Base-by-base conservation (phyloP, 805 yeast genomes). In the Cyberlindnera lachancei region DNA sequence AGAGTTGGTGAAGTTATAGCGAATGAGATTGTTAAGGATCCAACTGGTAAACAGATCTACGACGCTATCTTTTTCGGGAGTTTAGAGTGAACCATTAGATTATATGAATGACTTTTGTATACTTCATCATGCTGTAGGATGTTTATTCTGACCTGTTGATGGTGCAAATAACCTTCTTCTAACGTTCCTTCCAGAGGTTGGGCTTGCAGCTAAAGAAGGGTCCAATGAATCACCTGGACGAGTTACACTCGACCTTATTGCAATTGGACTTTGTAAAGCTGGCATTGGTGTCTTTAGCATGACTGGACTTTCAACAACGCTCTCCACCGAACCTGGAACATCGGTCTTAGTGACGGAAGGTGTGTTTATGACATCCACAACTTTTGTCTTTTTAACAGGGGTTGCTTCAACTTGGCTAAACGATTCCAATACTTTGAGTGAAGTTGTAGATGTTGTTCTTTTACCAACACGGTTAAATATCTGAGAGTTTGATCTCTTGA, bases 31-130 rank as follows among this genome's bases (percentile, higher is more conserved):
- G 42, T 66, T 13, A 60, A 64, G 23, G 67, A 70, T 37, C 54
- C 58, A 2, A 71, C 62, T 49, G 73, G 75, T 2, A 62, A 58
- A 38, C 67, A 61, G 26, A 62, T 82, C 11, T 66, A 67, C 18
- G 63, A 72, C 38, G 87, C 87, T 6, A 68, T 84, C 9, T 82
- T 81, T 52, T 79, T 82, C 51, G 94, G 90, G 7, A 88, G 79
- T 45, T 34, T 51, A 15, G 36, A 38, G 23, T 19, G 30, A 19
- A 18, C 9, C 10, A 13, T 16, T 20, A n/a, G 8, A 18, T 21
- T n/a, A n/a, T n/a, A n/a, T n/a, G n/a, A n/a, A n/a, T n/a, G n/a
- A n/a, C n/a, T n/a, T n/a, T n/a, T n/a, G n/a, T n/a, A n/a, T n/a
- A n/a, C n/a, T n/a, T n/a, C n/a, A n/a, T n/a, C n/a, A n/a, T n/a